Base-by-base conservation (phyloP, 2,329 filamentous ascomycete species). In the Fusarium xylarioides region DNA sequence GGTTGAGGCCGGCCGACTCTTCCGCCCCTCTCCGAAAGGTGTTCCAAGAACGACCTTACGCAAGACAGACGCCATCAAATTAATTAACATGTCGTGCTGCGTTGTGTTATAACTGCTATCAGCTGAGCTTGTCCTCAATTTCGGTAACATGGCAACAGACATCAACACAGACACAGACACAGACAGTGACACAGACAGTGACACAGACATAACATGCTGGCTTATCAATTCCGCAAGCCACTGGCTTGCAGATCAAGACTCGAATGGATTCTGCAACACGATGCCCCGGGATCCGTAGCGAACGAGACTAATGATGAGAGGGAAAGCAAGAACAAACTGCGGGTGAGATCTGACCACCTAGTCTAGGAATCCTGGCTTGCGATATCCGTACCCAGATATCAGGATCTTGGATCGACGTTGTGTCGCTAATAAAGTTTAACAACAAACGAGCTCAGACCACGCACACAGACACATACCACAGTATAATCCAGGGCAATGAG, bases 161-260 rank as follows among this genome's bases (percentile, higher is more conserved):
- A 28, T 28, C 26, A 28, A 28, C 26, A 28, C 26, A 28, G 26
- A 28, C 26, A 46, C 23, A 28, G 26, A 28, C 43, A 46, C 26
- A 28, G 19, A 30, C 30, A 32, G 55, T 62, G n/a, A 56, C 50
- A 63, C 58, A 53, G 38, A 42, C 43, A 32, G 55, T 62, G n/a
- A 56, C 50, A 63, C 58, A 53, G 40, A 42, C 43, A 63, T 43
- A 49, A 34, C 21, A 42, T 46, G 30, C 34, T 38, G 40, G 49
- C 54, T 70, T 53, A 38, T 53, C 28, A n/a, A 44, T 54, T 63
- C 43, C 35, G 56, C 52, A 69, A 61, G 64, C 58, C 65, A 65
- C 44, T 30, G 38, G 49, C 38, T 43, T 69, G 35, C 38, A 59
- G 57, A 64, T 72, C 53, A 64, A 43, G 35, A 23, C 46, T 49